Percentiles rank a stretch among this genome's conserved stretches.
Conservation (phyloP, 371 early-diverging fungal genomes). For the Circinella umbellata region DNA sequence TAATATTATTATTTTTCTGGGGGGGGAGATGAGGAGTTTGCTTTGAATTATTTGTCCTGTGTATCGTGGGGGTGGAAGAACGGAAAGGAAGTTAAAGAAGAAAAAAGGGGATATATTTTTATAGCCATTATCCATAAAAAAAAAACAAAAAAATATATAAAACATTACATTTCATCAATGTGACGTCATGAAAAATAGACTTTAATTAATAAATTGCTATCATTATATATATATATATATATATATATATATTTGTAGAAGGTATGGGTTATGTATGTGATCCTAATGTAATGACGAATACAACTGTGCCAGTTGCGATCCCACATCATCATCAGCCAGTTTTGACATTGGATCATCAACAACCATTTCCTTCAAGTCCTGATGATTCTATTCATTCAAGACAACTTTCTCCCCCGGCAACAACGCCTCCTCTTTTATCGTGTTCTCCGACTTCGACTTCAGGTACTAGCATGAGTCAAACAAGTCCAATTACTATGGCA, state of each 20-base stretch:
- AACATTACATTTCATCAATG: neutral
- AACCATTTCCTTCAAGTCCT: conserved; percentile 18
- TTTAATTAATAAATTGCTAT: too few species aligned
- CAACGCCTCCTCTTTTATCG: conserved; percentile 24
- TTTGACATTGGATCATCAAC: conserved; percentile 17
- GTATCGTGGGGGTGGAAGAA: too few species aligned
- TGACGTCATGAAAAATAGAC: neutral
- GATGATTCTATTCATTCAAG: conserved; percentile 10
- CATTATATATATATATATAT: neutral
- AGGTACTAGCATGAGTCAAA: neutral
- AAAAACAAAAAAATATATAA: neutral
- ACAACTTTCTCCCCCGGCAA: conserved; percentile 35
- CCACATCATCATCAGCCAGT: conserved; percentile 11
- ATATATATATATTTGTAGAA: neutral
- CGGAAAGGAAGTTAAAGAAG: neutral
- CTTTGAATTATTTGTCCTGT: neutral
- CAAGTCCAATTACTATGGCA: neutral
- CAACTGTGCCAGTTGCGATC: conserved; percentile 14
- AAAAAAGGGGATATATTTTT: too few species aligned
- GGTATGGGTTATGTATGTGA: conserved; percentile 20
- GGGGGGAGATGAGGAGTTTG: neutral
- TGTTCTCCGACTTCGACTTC: conserved; percentile 21
- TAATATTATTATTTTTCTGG: neutral
- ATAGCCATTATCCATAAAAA: too few species aligned
- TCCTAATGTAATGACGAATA: conserved; percentile 15